Conservation (phyloP, 441 rosid species). For the Croton setiger region DNA sequence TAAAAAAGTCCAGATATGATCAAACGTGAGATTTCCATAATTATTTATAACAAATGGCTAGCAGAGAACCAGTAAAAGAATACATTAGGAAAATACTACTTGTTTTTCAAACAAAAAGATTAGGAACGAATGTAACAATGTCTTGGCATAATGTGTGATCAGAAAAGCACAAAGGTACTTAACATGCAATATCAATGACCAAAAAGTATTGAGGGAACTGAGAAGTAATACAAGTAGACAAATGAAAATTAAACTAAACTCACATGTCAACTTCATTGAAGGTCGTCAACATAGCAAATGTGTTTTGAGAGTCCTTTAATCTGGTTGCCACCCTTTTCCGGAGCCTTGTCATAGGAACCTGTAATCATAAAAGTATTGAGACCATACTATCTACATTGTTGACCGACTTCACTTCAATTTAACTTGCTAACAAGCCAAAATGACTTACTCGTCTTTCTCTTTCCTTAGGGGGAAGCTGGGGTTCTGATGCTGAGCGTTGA, state of each 20-base stretch:
- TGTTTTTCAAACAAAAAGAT: background rate
- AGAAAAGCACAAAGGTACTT: background rate
- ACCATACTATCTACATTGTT: slow-evolving; percentile 13
- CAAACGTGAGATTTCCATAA: background rate
- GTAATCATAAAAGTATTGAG: slow-evolving; percentile 29
- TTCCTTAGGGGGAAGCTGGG: slow-evolving; percentile 96
- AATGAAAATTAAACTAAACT: slow-evolving; percentile 26
- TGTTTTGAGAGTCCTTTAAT: slow-evolving; percentile 90
- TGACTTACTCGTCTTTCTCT: slow-evolving; percentile 89
- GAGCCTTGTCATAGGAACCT: slow-evolving; percentile 99
- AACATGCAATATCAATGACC: background rate
- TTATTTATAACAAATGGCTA: background rate
- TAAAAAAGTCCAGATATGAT: background rate
- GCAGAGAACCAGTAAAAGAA: background rate
- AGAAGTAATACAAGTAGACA: background rate
- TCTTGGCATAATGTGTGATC: background rate
- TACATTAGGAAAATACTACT: background rate
- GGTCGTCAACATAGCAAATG: slow-evolving; percentile 91
- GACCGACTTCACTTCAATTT: background rate
- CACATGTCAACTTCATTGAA: slow-evolving; percentile 99
- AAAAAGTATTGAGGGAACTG: background rate
- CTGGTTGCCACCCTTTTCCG: slow-evolving; percentile 88
- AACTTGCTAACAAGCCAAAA: slow-evolving; percentile 10
- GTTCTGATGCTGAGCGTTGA: slow-evolving; percentile 69
- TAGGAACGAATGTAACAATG: background rate